Base-by-base conservation (phyloP, 805 yeast genomes). In the Candida silvatica region DNA sequence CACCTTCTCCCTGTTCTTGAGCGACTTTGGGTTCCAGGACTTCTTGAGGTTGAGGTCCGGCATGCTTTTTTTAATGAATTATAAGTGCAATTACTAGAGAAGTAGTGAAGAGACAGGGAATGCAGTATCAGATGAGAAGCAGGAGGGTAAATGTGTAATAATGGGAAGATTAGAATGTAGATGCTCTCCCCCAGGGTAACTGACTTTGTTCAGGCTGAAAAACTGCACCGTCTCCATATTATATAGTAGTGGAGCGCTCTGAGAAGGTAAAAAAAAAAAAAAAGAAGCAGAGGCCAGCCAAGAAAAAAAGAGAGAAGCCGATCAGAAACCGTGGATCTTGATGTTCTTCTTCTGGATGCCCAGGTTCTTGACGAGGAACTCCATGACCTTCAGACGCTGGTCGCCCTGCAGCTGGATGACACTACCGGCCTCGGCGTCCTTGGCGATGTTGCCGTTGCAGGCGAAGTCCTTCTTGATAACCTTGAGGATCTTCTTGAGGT, bases 331-430 rank as follows among this genome's bases (percentile, higher is more conserved):
- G 68, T 90, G 98, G 61, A 92, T 84, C 72, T 92, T 92, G 68
- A 90, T 90, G 67, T 82, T 86, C 74, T 86, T 86, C 84, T 88
- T 90, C 61, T 87, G 92, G 56, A 92, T 70, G 50, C 81, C 86
- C 49, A 92, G 74, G 60, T 85, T 88, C 44, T 80, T 62, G 51
- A 85, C 80, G 69, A 90, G 76, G 54, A 90, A 90, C 62, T 87
- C 96, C 71, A 82, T 77, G 44, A 90, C 95, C 63, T 90, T 90
- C 47, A 86, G 82, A 71, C 98, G 85, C 71, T 90, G 98, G 61
- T 90, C 98, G 63, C 98, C 98, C 71, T 92, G 97, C 62, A 90
- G 71, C 72, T 90, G 98, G 53, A 90, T 87, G 53, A 90, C 92
- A 57, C 90, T 95, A 44, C 97, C 98, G 66, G 87, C 73, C 58